Evolutionary conservation across 352 stramenopile genomes (phyloP).

Genomic region (Globisporangium splendens): DNA sequence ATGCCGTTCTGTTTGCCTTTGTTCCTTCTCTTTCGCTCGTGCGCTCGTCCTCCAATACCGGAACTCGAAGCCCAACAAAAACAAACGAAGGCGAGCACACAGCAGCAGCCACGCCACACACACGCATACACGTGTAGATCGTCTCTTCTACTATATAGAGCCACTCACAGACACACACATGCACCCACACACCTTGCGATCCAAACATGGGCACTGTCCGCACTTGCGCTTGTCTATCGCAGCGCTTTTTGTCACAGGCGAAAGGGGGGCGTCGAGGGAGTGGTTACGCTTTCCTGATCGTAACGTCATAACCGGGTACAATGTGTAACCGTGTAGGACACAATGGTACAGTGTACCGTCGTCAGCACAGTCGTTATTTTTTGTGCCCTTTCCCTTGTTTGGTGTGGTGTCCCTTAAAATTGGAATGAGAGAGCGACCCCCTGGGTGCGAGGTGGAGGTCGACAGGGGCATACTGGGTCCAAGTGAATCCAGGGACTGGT

Average conservation of each 20-base stretch:
- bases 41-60: too few relatives aligned
- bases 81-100: background rate
- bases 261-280: background rate
- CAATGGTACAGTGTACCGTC: background rate
- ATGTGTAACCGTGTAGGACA: too few relatives aligned
- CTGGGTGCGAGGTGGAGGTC: conserved; percentile 21
- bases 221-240: too few relatives aligned
- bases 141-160: background rate
- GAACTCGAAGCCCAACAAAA: background rate
- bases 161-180: background rate
- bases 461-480: conserved; percentile 43
- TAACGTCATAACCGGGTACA: background rate
- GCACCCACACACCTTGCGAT: conserved; percentile 18
- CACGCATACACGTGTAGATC: background rate
- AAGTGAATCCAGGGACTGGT: conserved; percentile 68
- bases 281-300: background rate
- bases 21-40: too few relatives aligned
- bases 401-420: background rate
- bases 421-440: background rate
- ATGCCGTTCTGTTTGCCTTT: too few relatives aligned
- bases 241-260: too few relatives aligned
- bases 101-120: background rate
- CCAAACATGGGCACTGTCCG: conserved; percentile 19
- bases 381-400: background rate
- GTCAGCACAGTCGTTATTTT: background rate